phyloP scores from a whole-genome alignment of 208 protist species.

The Vickermania spadyakhi region DNA sequence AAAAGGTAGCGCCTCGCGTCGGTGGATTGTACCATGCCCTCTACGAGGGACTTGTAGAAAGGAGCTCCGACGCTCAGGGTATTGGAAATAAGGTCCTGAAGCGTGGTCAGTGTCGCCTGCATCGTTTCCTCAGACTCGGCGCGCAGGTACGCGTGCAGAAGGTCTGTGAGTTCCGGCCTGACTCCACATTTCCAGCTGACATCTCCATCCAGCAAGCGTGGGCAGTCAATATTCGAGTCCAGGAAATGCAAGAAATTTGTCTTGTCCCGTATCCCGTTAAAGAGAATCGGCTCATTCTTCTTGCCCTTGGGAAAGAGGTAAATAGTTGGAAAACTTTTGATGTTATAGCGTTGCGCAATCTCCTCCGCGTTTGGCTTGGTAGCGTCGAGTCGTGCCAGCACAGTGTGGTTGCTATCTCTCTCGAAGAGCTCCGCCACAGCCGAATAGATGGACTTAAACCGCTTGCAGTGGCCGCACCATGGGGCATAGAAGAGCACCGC shows the following conservation, averaged over 20 bases:
- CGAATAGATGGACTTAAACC: conserved; percentile 47
- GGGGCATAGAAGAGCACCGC: conserved; percentile 73
- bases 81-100: background rate
- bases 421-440: conserved; percentile 32
- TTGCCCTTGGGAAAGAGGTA: conserved; percentile 48
- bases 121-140: background rate
- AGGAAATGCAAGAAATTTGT: conserved; percentile 54
- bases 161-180: conserved; percentile 13
- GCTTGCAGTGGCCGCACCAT: conserved; percentile 88
- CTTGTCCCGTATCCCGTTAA: conserved; percentile 27
- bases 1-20: conserved; percentile 1
- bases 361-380: conserved; percentile 20
- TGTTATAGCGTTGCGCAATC: conserved; percentile 15
- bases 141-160: conserved; percentile 5
- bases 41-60: conserved; percentile 5
- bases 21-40: conserved; percentile 8
- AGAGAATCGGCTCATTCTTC: conserved; percentile 23
- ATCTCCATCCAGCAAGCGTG: conserved; percentile 40
- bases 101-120: conserved; percentile 1
- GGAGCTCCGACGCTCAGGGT: background rate
- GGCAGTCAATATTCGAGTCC: conserved; percentile 34
- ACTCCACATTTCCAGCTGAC: conserved; percentile 34
- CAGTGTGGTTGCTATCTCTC: conserved; percentile 44
- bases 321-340: conserved; percentile 49
- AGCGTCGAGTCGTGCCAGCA: conserved; percentile 60